Evolutionary conservation across 2,329 filamentous ascomycete species (phyloP).

Genomic region (Colletotrichum chrysophilum): DNA sequence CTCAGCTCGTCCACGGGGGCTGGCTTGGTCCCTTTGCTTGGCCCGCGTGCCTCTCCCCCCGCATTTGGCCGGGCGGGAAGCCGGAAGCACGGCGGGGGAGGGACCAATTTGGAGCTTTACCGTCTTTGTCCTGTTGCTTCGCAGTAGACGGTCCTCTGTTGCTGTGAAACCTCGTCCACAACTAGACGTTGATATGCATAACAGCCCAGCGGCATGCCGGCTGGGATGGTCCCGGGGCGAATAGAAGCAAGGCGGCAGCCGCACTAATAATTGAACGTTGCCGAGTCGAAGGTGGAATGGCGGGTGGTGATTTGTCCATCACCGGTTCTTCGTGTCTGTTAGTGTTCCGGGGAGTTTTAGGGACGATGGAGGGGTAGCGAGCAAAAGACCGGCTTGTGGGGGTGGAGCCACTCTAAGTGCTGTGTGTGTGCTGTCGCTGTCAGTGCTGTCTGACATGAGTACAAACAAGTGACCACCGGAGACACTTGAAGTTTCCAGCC

Average conservation of each 20-base stretch:
- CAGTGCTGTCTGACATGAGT: not conserved
- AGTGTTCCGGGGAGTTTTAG: not conserved
- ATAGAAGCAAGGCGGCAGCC: not conserved
- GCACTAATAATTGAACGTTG: not conserved
- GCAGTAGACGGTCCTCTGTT: not conserved
- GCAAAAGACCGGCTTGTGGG: conserved; percentile 8
- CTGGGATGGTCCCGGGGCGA: not conserved
- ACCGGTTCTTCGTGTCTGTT: not conserved
- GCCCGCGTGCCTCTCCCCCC: not conserved
- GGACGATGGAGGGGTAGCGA: not conserved
- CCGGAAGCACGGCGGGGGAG: conserved; percentile 6
- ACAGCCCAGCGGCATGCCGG: not conserved
- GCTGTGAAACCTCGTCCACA: not conserved
- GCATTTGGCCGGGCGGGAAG: not conserved
- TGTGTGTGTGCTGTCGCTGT: not conserved
- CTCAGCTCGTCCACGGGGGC: not conserved
- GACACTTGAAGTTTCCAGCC: not conserved
- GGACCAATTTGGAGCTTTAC: not conserved
- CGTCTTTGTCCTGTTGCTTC: not conserved
- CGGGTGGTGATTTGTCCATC: not conserved
- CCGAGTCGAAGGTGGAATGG: not conserved
- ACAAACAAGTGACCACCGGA: not conserved
- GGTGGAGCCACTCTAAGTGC: not conserved
- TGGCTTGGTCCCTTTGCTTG: not conserved
- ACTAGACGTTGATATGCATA: not conserved